Evolutionary conservation across 2,329 filamentous ascomycete genomes (phyloP).

Genomic region (Bipolaris sorokiniana): DNA sequence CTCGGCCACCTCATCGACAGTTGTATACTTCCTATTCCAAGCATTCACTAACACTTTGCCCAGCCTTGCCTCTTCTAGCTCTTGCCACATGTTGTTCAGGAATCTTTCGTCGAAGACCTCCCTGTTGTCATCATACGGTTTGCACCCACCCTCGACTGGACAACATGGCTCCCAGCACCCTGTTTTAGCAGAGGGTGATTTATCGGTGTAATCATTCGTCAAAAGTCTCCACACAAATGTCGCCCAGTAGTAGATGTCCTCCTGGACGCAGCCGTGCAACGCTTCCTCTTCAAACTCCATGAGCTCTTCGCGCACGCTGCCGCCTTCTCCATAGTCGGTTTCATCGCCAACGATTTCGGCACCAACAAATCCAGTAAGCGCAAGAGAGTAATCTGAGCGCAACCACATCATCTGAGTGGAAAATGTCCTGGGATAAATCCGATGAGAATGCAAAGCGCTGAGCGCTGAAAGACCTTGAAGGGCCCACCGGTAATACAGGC

Average conservation of each 20-base stretch:
- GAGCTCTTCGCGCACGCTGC: background rate
- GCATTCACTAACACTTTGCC: constrained; percentile 12
- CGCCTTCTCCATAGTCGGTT: background rate
- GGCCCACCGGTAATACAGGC: constrained; percentile 17
- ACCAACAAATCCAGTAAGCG: constrained; percentile 11
- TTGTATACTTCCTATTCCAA: constrained; percentile 13
- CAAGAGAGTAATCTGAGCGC: constrained; percentile 14
- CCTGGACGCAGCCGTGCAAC: background rate
- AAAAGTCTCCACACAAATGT: background rate
- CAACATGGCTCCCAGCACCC: constrained; percentile 7
- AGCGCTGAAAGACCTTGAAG: constrained; percentile 17
- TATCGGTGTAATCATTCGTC: background rate
- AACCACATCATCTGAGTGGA: constrained; percentile 12
- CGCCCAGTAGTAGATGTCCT: background rate
- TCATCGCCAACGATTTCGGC: background rate
- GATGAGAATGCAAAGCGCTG: constrained; percentile 6
- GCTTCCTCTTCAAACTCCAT: background rate
- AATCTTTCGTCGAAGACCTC: background rate
- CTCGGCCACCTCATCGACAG: background rate
- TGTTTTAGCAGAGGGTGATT: background rate
- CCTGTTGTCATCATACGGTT: background rate
- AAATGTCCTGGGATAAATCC: constrained; percentile 10
- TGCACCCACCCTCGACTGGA: background rate
- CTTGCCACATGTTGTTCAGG: background rate
- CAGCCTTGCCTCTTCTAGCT: constrained; percentile 15